Evolutionary conservation across 805 yeast species (phyloP), one percentile per base, ranked within the genome.

Genomic region (Phaffomyces opuntiae): DNA sequence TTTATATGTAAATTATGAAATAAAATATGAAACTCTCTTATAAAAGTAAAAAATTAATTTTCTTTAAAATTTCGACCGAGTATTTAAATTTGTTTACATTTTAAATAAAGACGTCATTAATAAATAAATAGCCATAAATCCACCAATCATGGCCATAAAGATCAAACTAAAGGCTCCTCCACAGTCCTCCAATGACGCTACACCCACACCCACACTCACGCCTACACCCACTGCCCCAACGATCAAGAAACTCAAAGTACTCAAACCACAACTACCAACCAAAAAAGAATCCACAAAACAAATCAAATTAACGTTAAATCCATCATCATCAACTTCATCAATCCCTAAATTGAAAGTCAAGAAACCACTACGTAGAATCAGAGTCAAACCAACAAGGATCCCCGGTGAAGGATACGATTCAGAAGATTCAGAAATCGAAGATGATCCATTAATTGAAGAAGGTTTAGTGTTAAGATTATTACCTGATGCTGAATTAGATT

Each of bases 341-440:
- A 21, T 21, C 24, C 47, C 34, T 44, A 41, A 41, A 27, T 40
- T 34, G 35, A 38, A 48, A 35, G 35, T 42, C 7, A 44, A 40
- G 31, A 48, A 43, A 36, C 42, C 38, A 25, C 7, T 32, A 12
- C 74, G 80, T 9, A 61, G 77, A 34, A 70, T 81, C 49, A 62
- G 79, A 45, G 72, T 80, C 46, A 77, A 76, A 51, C 79, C 83
- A 1, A 72, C 73, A 5, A 70, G 96, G 54, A 73, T 83, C 4
- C 93, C 95, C 0, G 96, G 96, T 5, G 96, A 91, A 55, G 98
- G 98, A 1, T 91, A 91, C 63, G 99, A 91, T 60, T 84, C 96
- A 3, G 98, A 91, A 57, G 97, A 95, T 17, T 95, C 96, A 0
- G 98, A 91, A 53, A 70, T 87, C 25, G 99, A 93, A 61, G 96